Base-by-base conservation (phyloP, 1,284 basidiomycete genomes). In the Laetiporus sulphureus region DNA sequence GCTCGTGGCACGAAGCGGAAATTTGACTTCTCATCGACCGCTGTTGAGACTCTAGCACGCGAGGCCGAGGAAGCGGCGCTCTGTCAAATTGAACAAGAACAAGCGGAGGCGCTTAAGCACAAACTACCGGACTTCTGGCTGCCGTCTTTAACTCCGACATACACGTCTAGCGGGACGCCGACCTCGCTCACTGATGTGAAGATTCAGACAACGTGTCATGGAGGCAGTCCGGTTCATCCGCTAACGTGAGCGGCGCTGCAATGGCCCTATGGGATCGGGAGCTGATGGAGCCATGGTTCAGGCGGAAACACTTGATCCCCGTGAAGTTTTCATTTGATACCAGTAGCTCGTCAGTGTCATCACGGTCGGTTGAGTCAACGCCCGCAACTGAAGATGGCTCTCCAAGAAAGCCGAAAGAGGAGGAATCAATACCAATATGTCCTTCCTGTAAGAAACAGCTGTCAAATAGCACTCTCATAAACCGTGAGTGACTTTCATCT, bases 81-180 rank as follows among this genome's bases (percentile, higher is more conserved):
- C 37, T 74, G 72, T 22, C 68, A 80, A 52, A 90, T 96, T 32
- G 89, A 92, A 58, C 72, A 72, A 20, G 93, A 97, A 61, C 88
- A 91, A 57, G 80, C 82, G 0, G 90, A 91, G 47, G 75, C 83
- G 3, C 67, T 94, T 39, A 86, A 84, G 46, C 75, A 79, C 44
- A 95, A 95, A 61, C 73, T 97, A 5, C 91, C 93, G 0, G 91
- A 94, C 53, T 98, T 95, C 60, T 97, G 93, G 93, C 71, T 96
- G 33, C 92, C 88, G 15, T 89, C 80, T 0, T 65, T 95, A 25
- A 91, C 92, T 0, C 92, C 93, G 0, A 87, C 85, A 2, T 83
- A 84, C 54, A 64, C 76, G 0, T 75, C 75, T 4, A 69, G 53
- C 21, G 81, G 82, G 0, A 79, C 77, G 7, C 88, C 69, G 45